Base-by-base conservation (phyloP, 2,329 filamentous ascomycete species). In the Colletotrichum destructivum region DNA sequence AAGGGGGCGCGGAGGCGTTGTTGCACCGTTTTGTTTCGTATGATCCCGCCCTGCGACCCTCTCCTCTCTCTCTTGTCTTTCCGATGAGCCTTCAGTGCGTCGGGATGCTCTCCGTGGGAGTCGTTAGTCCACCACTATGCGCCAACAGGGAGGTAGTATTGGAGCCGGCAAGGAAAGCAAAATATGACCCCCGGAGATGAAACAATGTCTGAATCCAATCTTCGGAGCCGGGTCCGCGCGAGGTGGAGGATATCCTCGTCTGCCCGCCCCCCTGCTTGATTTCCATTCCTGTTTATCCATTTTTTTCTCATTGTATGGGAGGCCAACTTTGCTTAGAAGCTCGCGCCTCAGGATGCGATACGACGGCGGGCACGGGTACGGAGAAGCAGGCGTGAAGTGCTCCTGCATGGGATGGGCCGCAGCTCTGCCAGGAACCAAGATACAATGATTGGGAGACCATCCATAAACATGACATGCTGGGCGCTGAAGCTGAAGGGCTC, bases 1-100 rank as follows among this genome's bases (percentile, higher is more conserved):
- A 16, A 54, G 51, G 52, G 64, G 35, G 35, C 35, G 63, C 69
- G 65, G 69, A 60, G 59, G 46, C 42, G 38, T 54, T 60, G 59
- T 71, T 71, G 69, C 65, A 63, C 69, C 65, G 69, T 59, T 69
- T 71, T 40, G 60, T 54, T 60, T 44, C n/a, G 63, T 49, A 70
- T 23, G 56, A 35, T 61, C 62, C 55, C 56, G 42, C 55, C 56
- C 63, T 13, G 44, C 21, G 13, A n/a, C n/a, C 18, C 40, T 23
- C 44, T 38, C 47, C 18, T 21, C 26, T 31, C 54, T 59, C 40
- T 26, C 26, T 26, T 69, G 54, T 62, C 62, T 66, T 67, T 62
- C 67, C 56, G 67, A 56, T 21, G 47, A 66, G 67, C 42, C 40
- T 11, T 18, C 4, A 11, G 57, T 11, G 51, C 49, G 21, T 15